Base-by-base conservation (phyloP, 176 grass and related monocot species). In the Ensete ventricosum region DNA sequence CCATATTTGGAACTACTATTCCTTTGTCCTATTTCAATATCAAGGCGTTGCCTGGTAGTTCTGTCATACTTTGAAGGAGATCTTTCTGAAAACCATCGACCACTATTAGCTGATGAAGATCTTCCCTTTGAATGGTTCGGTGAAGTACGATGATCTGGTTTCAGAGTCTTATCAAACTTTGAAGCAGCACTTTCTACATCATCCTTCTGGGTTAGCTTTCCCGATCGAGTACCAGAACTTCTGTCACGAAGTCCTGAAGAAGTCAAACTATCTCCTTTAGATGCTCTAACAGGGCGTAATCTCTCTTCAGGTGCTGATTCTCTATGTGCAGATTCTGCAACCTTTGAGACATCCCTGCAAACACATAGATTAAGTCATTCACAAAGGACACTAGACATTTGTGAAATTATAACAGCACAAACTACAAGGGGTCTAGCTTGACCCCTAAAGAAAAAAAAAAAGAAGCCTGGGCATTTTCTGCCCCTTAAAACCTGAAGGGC, bases 261-360 rank as follows among this genome's bases (percentile, higher is more conserved):
- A 81, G 87, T 86, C 72, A 88, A 87, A 48, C 87, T 76, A 57
- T 93, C 90, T 76, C 88, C 87, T 53, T 74, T 79, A 80, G 90
- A 79, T 25, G 77, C 82, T 80, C 79, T 73, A 76, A 80, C 91
- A 60, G 81, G 68, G 25, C 85, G 85, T 80, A 78, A 74, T 85
- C 91, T 94, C 62, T 99, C 96, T 26, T 99, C 96, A 77, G 81
- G 76, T 12, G 51, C 58, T 64, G 75, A 71, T 70, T 89, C 86
- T 87, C 85, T 94, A 76, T 87, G 88, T 77, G 81, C 60, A 73
- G 86, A 88, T 79, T 99, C 95, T 52, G 77, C n/a, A 63, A 57
- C 58, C 82, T 91, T 99, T 24, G 81, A 94, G 81, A 88, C 84
- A 43, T 91, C 88, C 87, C 96, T 99, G 83, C 34, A 50, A 62